Percentiles rank a stretch among this genome's conserved stretches.
phyloP scores from a whole-genome alignment of 2,329 filamentous ascomycete genomes.

The Orbilia brochopaga region DNA sequence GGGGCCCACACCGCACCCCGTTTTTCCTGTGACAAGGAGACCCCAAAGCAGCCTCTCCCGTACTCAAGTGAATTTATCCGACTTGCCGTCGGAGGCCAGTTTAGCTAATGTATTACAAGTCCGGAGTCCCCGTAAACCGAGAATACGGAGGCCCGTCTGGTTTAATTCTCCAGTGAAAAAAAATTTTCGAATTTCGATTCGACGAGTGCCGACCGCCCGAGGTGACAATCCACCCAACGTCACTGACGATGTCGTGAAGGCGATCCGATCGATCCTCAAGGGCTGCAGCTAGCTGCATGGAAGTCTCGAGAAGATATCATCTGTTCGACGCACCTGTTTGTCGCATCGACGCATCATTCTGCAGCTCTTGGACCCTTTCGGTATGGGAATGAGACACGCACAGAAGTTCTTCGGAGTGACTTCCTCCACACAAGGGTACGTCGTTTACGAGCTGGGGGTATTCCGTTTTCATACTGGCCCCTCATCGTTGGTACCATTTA shows the following conservation, averaged over 20 bases:
- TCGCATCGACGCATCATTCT: background rate
- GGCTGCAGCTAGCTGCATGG: too few species aligned
- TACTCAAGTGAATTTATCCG: background rate
- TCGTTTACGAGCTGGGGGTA: background rate
- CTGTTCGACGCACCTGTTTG: background rate
- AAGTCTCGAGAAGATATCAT: too few species aligned
- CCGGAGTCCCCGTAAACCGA: background rate
- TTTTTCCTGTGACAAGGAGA: background rate
- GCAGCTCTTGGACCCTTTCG: background rate
- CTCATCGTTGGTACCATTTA: constrained; percentile 1
- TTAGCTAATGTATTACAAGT: background rate
- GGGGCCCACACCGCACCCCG: background rate
- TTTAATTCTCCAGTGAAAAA: background rate
- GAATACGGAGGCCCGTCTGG: background rate
- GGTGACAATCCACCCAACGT: too few species aligned
- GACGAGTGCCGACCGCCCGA: too few species aligned
- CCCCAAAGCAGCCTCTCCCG: background rate
- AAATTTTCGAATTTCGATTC: too few species aligned
- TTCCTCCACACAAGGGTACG: background rate
- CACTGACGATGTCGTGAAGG: too few species aligned
- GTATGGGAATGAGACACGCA: background rate
- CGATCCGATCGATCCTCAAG: too few species aligned
- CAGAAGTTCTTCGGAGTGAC: background rate
- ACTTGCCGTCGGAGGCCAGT: background rate
- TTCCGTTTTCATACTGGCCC: background rate